Evolutionary conservation across 2,329 filamentous ascomycete species (phyloP).

Genomic region (Hypoxylon sp.): DNA sequence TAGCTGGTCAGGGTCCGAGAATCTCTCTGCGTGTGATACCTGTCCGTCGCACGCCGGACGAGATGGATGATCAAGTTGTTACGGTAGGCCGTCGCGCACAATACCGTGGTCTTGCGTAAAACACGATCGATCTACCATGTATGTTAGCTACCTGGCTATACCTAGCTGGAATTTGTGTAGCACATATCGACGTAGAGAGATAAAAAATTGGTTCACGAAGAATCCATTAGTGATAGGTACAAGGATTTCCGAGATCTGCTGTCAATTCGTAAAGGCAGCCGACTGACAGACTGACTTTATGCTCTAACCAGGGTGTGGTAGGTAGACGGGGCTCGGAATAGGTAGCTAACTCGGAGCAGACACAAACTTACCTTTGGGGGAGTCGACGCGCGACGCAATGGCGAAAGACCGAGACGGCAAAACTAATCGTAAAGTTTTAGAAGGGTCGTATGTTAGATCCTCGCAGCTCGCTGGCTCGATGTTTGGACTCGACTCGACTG

Average conservation of each 20-base stretch:
- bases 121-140: background rate
- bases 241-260: background rate
- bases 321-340: background rate
- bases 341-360: background rate
- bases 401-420: background rate
- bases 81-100: background rate
- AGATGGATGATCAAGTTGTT: background rate
- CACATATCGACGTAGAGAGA: background rate
- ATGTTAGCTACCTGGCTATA: background rate
- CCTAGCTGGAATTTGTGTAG: no score
- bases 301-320: background rate
- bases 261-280: background rate
- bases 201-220: background rate
- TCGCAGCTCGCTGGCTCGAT: no score
- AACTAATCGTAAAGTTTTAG: background rate
- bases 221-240: background rate
- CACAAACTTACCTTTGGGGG: background rate
- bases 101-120: background rate
- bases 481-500: no score
- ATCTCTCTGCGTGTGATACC: background rate
- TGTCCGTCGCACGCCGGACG: background rate
- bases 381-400: background rate
- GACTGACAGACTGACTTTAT: background rate
- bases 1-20: slow-evolving; percentile 2
- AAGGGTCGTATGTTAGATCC: no score